Evolutionary conservation across 2,329 filamentous ascomycete genomes (phyloP), one percentile per base, ranked within the genome.

Genomic region (Apiospora aurea): DNA sequence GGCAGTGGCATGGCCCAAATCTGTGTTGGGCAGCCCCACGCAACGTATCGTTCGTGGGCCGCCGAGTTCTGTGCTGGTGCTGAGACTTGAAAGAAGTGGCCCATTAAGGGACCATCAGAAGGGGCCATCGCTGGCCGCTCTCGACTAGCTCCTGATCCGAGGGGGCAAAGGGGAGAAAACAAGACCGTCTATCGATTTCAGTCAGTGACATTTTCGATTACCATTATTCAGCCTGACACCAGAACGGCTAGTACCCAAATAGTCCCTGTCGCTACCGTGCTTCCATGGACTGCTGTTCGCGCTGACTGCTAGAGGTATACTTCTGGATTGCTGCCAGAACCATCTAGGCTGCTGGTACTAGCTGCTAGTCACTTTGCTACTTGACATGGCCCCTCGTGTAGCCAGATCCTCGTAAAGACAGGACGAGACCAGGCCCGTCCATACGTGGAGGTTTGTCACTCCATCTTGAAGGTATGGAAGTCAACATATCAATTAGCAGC

Each of bases 141-240:
- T 64, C 18, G 11, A n/a, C 34, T 41, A 41, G 57, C 34, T 61
- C 34, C 18, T 64, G 57, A 38, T 64, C 34, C 57, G 34, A 41
- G 21, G 57, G 51, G 57, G 57, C 34, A 8, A 64, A 41, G 57
- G 57, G 57, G 57, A 64, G 57, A 64, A 64, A n/a, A 41, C 11
- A 64, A 64, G 57, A n/a, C 57, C 57, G 21, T 64, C 57, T 64
- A 64, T 64, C 57, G 57, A 64, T 64, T 64, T n/a, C 57, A 41
- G 29, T 14, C 57, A 64, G 57, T 34, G 34, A 64, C 57, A 61
- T 11, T 38, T 38, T 38, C 53, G 38, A 21, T 61, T 13, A 13
- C 16, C 29, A 64, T 64, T 41, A n/a, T 41, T 64, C 57, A 64
- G 57, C 34, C 57, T 41, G 57, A 41, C 18, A 41, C 57, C 57